These are phyloP conservation scores for Cryphonectria carpinicola DNA, from an alignment of 2,329 filamentous ascomycete species.

Conservation along the genomic window DNA sequence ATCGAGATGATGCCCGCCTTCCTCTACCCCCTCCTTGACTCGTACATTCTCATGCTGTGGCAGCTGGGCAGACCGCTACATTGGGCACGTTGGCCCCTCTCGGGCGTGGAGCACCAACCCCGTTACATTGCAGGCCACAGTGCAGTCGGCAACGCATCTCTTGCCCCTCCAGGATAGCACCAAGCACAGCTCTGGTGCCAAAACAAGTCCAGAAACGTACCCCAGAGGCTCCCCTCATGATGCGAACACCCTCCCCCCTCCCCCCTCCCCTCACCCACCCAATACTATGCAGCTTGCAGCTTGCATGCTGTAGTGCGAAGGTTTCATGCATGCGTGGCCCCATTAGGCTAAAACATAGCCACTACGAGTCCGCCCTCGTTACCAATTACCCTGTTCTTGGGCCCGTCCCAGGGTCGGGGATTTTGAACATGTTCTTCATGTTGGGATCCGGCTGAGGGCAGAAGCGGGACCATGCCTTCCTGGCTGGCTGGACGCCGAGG, in stretches of 20 bases:
- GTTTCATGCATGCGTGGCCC: constrained; percentile 22
- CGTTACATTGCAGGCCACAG: background rate
- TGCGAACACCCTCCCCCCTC: background rate
- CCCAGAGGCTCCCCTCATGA: background rate
- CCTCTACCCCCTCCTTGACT: background rate
- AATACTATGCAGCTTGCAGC: constrained; percentile 6
- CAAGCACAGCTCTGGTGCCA: background rate
- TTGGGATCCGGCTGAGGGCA: background rate
- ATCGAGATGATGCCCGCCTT: background rate
- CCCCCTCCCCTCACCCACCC: background rate
- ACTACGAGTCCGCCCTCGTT: constrained; percentile 21
- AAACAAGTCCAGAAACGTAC: background rate
- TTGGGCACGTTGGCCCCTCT: background rate
- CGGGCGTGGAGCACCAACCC: background rate
- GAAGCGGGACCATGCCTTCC: background rate
- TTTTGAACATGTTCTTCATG: constrained; percentile 21
- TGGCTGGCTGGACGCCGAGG: background rate
- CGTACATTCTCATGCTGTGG: background rate
- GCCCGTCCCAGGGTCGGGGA: constrained; percentile 14
- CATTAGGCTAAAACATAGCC: constrained; percentile 25
- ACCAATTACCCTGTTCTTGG: constrained; percentile 24
- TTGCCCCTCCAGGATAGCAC: background rate
- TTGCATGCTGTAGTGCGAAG: constrained; percentile 25
- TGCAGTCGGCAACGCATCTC: background rate
- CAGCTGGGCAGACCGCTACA: background rate